A percentile compares a stretch with the other conserved stretches of the same genome.
These are phyloP conservation scores for Penicillium sp. DNA, from an alignment of 2,329 filamentous ascomycete species.

Conservation along the genomic window DNA sequence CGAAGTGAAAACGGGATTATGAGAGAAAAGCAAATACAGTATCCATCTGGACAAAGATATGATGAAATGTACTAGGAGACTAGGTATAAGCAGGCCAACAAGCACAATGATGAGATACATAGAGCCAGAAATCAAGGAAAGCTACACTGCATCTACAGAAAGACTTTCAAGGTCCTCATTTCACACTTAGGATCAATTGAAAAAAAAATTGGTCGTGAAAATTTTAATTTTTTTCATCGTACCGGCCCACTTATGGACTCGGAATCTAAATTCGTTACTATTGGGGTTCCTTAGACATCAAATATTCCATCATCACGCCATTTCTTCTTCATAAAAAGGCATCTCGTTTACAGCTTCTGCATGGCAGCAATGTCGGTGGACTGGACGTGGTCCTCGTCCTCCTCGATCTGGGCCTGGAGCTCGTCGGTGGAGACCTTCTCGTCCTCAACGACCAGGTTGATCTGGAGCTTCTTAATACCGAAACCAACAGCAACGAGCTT, in stretches of 20 bases:
- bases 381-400: constrained; percentile 93
- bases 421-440: constrained; percentile 89
- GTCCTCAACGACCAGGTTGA: constrained; percentile 96
- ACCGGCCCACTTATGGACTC: constrained; percentile 23
- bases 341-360: constrained; percentile 76
- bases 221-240: constrained; percentile 34
- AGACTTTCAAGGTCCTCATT: neutral
- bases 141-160: too few relatives aligned
- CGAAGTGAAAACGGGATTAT: too few relatives aligned
- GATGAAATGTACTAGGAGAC: too few relatives aligned
- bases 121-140: too few relatives aligned
- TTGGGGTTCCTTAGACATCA: constrained; percentile 37
- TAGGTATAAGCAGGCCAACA: too few relatives aligned
- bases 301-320: constrained; percentile 37
- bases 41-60: too few relatives aligned
- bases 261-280: constrained; percentile 39
- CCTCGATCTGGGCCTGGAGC: constrained; percentile 81
- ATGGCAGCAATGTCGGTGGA: constrained; percentile 85
- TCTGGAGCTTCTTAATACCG: constrained; percentile 99
- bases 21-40: too few relatives aligned
- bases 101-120: too few relatives aligned
- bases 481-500: constrained; percentile 88
- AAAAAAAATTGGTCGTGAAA: constrained; percentile 21
- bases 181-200: neutral
- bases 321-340: constrained; percentile 33